Conservation (phyloP, 1,284 basidiomycete species). For the Papiliotrema laurentii region DNA sequence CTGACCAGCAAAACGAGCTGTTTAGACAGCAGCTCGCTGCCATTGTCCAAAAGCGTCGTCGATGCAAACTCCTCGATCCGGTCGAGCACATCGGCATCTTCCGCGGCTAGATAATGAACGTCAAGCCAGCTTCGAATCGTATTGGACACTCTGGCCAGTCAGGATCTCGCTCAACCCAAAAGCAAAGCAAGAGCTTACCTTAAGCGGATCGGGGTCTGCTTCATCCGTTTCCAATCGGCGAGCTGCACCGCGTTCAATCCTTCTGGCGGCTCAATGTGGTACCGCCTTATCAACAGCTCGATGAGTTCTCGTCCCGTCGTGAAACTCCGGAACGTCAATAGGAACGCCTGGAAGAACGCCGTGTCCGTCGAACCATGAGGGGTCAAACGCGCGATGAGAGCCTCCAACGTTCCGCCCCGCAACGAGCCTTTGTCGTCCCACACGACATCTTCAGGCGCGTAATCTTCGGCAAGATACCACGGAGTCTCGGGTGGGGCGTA, state of each 20-base stretch:
- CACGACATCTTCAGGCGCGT: slow-evolving; percentile 71
- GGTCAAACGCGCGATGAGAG: slow-evolving; percentile 83
- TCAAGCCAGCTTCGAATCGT: slow-evolving; percentile 77
- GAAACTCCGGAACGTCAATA: slow-evolving; percentile 97
- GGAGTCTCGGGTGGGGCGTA: slow-evolving; percentile 53
- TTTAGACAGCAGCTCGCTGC: slow-evolving; percentile 62
- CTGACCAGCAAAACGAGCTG: slow-evolving; percentile 68
- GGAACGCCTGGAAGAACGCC: slow-evolving; percentile 83
- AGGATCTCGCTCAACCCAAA: slow-evolving; percentile 5
- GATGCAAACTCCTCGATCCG: slow-evolving; percentile 71
- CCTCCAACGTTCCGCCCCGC: slow-evolving; percentile 78
- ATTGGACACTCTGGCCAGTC: slow-evolving; percentile 66
- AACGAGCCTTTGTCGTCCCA: slow-evolving; percentile 78
- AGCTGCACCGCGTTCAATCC: slow-evolving; percentile 62
- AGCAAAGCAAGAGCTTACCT: slow-evolving; percentile 57
- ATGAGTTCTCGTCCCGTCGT: slow-evolving; percentile 80
- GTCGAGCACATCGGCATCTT: slow-evolving; percentile 70
- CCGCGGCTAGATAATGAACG: slow-evolving; percentile 72
- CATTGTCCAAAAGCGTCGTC: slow-evolving; percentile 54
- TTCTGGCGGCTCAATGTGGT: slow-evolving; percentile 71
- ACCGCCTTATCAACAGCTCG: slow-evolving; percentile 77
- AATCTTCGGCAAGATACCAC: slow-evolving; percentile 81
- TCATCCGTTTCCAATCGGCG: slow-evolving; percentile 78
- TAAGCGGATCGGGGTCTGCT: slow-evolving; percentile 82
- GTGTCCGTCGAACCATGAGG: slow-evolving; percentile 68